Evolutionary conservation across 1,139 yeast genomes (phyloP).

Genomic region (Nadsonia commutata): DNA sequence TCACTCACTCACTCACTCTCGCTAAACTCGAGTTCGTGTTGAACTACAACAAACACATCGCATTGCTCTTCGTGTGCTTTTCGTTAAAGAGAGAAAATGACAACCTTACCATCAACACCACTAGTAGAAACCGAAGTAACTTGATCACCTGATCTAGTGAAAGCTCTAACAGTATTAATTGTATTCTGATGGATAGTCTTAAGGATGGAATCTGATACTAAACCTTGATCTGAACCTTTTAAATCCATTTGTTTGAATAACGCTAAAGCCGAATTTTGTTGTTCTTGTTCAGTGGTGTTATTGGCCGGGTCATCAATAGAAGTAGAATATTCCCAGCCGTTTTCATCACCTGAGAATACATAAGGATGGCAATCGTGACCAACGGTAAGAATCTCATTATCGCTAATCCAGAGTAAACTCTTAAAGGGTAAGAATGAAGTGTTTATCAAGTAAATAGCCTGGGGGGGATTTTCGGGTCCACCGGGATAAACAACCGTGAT

Average conservation of each 20-base stretch:
- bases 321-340: constrained; percentile 53
- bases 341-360: constrained; percentile 56
- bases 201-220: constrained; percentile 34
- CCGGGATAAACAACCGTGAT: constrained; percentile 63
- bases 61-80: too few relatives aligned
- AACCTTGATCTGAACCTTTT: constrained; percentile 52
- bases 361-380: constrained; percentile 92
- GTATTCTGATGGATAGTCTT: constrained; percentile 86
- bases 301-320: constrained; percentile 47
- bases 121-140: constrained; percentile 49
- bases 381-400: constrained; percentile 61
- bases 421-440: constrained; percentile 78
- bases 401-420: constrained; percentile 53
- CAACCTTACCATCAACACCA: constrained; percentile 86
- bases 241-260: constrained; percentile 94
- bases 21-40: too few relatives aligned
- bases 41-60: too few relatives aligned
- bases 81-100: constrained; percentile 31
- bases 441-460: constrained; percentile 32
- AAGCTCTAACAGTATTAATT: constrained; percentile 50
- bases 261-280: constrained; percentile 72
- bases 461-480: constrained; percentile 49
- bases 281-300: constrained; percentile 35
- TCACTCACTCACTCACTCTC: too few relatives aligned
- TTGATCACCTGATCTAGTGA: constrained; percentile 26